These are phyloP conservation scores for Agarophyton chilense DNA, from an alignment of 23 red algal genomes.

Conservation along the genomic window DNA sequence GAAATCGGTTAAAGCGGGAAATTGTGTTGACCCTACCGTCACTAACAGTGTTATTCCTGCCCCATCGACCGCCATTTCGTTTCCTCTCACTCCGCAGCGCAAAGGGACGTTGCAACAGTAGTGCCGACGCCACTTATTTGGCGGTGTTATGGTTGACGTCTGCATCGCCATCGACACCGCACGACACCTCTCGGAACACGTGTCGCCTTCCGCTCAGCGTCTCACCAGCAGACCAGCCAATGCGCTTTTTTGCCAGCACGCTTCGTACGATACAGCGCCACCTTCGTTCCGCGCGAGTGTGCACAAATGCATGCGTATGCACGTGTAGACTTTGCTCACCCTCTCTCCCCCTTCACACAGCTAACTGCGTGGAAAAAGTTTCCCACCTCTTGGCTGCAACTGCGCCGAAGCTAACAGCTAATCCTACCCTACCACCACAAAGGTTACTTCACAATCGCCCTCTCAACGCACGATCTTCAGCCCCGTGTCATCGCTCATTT, in stretches of 20 bases:
- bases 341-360: too few relatives aligned
- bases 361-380: too few relatives aligned
- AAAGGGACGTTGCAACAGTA: too few relatives aligned
- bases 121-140: too few relatives aligned
- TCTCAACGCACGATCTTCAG: neutral
- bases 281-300: too few relatives aligned
- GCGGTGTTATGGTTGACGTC: neutral
- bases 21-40: slow-evolving; percentile 87
- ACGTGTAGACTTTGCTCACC: too few relatives aligned
- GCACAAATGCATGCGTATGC: too few relatives aligned
- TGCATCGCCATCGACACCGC: neutral
- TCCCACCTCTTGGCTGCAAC: too few relatives aligned
- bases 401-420: too few relatives aligned
- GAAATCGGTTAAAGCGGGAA: slow-evolving; percentile 68
- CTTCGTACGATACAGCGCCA: neutral
- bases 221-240: neutral
- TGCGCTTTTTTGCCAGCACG: neutral
- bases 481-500: neutral
- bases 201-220: neutral
- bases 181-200: neutral
- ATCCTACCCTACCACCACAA: too few relatives aligned
- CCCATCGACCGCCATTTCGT: neutral
- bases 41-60: slow-evolving; percentile 50
- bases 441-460: neutral
- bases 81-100: too few relatives aligned